Evolutionary conservation across 805 yeast genomes (phyloP), one percentile per base, ranked within the genome.

Genomic region (Candida takata): DNA sequence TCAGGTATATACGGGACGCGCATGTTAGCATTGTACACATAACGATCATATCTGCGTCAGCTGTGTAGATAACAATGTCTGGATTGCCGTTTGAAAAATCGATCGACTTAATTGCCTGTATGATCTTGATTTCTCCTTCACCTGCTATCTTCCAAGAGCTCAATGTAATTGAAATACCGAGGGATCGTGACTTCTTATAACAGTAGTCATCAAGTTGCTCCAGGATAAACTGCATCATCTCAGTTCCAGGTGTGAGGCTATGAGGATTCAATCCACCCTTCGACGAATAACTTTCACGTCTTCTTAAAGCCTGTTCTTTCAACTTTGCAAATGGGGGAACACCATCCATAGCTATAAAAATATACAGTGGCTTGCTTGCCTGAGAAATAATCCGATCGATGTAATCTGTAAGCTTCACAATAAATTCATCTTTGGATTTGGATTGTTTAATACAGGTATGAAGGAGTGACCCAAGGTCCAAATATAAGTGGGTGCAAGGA

Each of bases 311-410:
- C 61, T 90, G 97, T 57, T 87, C 95, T 55, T 84, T 85, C 90
- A 88, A 82, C 55, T 90, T 90, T 4, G 95, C 96, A 50, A 97
- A 65, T 12, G 97, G 97, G 0, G 97, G 97, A 28, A 86, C 96
- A 52, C 97, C 97, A 63, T 90, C 97, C 48, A 90, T 80, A 2
- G 97, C 97, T 90, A 90, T 81, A 55, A 77, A 87, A 43, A 90
- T 77, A 6, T 77, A 69, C 50, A 81, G 70, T 46, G 76, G 67
- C 9, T 97, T 97, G 54, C 73, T 73, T 41, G 85, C 79, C 16
- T 81, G 70, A 37, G 74, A 74, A 49, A 88, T 84, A 38, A 92
- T 64, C 57, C 84, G 95, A 53, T 84, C 94, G 42, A 90, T 84
- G 52, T 87, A 90, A 26, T 79, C 75, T 61, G 84, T 82, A 28